Evolutionary conservation across 768 basidiomycete genomes (phyloP).

Genomic region (Porpolomopsis calyptriformis): DNA sequence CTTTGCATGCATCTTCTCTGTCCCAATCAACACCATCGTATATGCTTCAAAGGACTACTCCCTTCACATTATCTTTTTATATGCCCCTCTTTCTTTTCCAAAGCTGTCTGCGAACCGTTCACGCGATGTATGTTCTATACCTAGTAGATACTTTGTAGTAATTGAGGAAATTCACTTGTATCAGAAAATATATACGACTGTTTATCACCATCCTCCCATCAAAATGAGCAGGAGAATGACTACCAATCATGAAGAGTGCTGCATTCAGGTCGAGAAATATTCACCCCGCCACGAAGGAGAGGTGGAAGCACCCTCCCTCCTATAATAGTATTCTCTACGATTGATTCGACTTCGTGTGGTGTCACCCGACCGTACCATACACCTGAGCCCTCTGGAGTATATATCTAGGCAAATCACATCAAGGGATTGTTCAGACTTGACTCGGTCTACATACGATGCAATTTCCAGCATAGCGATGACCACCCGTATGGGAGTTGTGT

Average conservation of each 20-base stretch:
- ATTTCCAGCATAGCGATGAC: slow-evolving; percentile 89
- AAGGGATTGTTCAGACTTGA: too few species aligned
- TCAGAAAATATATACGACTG: not conserved
- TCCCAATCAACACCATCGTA: slow-evolving; percentile 4
- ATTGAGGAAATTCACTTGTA: not conserved
- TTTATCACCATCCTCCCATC: not conserved
- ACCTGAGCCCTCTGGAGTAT: slow-evolving; percentile 74
- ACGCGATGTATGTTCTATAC: not conserved
- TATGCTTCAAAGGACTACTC: not conserved
- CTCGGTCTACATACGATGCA: slow-evolving; percentile 76
- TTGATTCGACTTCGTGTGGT: slow-evolving; percentile 76
- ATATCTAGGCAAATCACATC: slow-evolving; percentile 43
- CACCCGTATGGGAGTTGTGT: slow-evolving; percentile 83
- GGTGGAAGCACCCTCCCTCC: slow-evolving; percentile 75
- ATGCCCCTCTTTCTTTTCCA: slow-evolving; percentile 29
- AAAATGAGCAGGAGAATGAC: not conserved
- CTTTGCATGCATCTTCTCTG: slow-evolving; percentile 1
- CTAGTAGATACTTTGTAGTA: slow-evolving; percentile 1
- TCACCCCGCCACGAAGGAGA: slow-evolving; percentile 77
- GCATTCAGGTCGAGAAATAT: slow-evolving; percentile 62
- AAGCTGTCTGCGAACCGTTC: slow-evolving; percentile 32
- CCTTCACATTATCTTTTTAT: not conserved
- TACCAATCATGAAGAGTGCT: slow-evolving; percentile 67
- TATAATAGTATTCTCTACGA: slow-evolving; percentile 82
- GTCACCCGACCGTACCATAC: slow-evolving; percentile 94